A percentile compares a stretch with the other conserved stretches of the same genome.
These are phyloP conservation scores for Brassica balearica DNA, from an alignment of 441 rosid genomes.

Conservation along the genomic window DNA sequence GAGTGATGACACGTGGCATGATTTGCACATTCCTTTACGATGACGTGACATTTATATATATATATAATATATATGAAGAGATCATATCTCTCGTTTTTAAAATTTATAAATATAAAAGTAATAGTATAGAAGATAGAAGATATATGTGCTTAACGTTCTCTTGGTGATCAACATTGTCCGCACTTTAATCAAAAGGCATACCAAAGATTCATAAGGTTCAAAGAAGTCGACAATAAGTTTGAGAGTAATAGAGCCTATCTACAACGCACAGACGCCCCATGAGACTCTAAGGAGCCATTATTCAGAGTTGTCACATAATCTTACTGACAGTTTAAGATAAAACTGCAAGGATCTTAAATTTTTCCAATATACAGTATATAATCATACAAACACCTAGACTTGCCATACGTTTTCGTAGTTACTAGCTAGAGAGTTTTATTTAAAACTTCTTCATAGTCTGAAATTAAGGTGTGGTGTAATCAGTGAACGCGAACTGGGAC, in stretches of 20 bases:
- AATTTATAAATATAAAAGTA: no score
- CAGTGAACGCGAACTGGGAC: constrained; percentile 34
- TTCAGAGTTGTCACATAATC: not conserved
- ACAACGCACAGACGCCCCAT: constrained; percentile 2
- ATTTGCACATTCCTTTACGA: no score
- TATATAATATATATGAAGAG: no score
- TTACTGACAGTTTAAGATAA: not conserved
- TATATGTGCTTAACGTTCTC: not conserved
- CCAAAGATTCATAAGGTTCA: not conserved
- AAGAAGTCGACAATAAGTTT: not conserved
- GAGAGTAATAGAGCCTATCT: not conserved
- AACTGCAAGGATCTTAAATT: not conserved
- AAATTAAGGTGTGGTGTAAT: not conserved
- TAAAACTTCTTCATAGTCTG: not conserved
- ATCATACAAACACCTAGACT: not conserved
- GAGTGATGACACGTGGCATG: no score
- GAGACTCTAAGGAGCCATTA: not conserved
- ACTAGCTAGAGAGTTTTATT: not conserved
- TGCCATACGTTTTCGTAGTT: not conserved
- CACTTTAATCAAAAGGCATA: not conserved
- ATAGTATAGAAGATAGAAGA: no score
- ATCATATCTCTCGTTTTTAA: no score
- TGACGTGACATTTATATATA: no score
- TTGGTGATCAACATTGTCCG: not conserved
- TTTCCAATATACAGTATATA: not conserved